These are phyloP conservation scores for Ophiostoma sp. DNA, from an alignment of 2,329 filamentous ascomycete species.

Conservation along the genomic window DNA sequence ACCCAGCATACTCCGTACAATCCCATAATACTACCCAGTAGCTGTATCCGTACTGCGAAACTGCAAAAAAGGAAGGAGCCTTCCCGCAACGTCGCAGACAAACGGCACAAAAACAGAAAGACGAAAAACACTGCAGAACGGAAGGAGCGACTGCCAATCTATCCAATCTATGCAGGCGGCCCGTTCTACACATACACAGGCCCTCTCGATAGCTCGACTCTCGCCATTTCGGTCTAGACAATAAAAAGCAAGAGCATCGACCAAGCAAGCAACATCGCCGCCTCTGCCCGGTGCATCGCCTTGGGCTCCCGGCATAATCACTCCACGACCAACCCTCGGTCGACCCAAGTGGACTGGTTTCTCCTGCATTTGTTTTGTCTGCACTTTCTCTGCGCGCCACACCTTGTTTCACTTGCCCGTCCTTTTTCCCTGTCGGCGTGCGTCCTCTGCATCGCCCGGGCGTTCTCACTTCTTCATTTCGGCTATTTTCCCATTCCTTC, in stretches of 20 bases:
- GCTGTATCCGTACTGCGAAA: not conserved
- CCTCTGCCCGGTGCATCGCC: no score
- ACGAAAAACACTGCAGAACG: constrained; percentile 1
- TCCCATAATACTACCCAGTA: no score
- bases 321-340: no score
- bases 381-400: not conserved
- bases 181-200: constrained; percentile 14
- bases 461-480: not conserved
- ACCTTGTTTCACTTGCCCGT: constrained; percentile 3
- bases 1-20: no score
- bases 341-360: no score
- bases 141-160: constrained; percentile 14
- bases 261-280: no score
- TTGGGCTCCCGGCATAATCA: no score
- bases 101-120: not conserved
- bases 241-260: no score
- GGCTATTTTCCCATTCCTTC: not conserved
- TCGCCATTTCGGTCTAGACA: not conserved
- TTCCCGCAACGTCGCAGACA: not conserved
- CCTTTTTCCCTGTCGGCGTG: constrained; percentile 1
- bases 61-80: not conserved
- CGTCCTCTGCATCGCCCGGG: not conserved
- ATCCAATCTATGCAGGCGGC: constrained; percentile 17
- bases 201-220: constrained; percentile 3
- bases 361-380: not conserved